Conservation (phyloP, 306 rosid genomes). For the Pueraria montana region DNA sequence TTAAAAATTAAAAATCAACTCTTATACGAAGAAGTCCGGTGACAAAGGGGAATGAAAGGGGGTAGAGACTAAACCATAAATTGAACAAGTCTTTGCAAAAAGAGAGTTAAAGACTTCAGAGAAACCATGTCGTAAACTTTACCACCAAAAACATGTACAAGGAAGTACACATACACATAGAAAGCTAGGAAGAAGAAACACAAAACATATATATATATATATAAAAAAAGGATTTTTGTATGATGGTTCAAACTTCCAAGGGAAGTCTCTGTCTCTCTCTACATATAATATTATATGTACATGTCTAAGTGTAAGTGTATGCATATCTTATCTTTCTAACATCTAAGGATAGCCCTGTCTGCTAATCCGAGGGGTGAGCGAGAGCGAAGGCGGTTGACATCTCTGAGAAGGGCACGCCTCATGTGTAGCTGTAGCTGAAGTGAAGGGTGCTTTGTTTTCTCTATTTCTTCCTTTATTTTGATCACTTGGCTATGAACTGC, state of each 20-base stretch:
- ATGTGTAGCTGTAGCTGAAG: conserved; percentile 66
- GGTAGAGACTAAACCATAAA: too few species aligned
- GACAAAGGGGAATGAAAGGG: too few species aligned
- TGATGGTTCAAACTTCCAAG: too few species aligned
- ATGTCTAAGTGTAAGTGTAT: neutral
- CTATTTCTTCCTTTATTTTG: conserved; percentile 82
- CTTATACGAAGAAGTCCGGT: too few species aligned
- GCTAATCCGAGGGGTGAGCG: conserved; percentile 74
- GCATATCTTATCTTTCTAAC: too few species aligned
- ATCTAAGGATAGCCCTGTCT: conserved; percentile 43
- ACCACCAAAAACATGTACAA: conserved; percentile 36
- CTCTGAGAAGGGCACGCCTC: conserved; percentile 57
- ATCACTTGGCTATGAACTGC: conserved; percentile 83
- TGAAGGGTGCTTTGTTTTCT: conserved; percentile 74
- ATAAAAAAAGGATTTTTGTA: too few species aligned
- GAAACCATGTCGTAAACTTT: conserved; percentile 9
- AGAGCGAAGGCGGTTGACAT: conserved; percentile 57
- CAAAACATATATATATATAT: too few species aligned
- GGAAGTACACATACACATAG: too few species aligned
- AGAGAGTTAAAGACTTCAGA: neutral
- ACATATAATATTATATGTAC: neutral
- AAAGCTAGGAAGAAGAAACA: too few species aligned
- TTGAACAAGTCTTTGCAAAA: neutral
- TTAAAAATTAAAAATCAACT: too few species aligned
- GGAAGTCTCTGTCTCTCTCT: too few species aligned